Conservation (phyloP, 2,329 filamentous ascomycete species). For the Cladosporium sp. region DNA sequence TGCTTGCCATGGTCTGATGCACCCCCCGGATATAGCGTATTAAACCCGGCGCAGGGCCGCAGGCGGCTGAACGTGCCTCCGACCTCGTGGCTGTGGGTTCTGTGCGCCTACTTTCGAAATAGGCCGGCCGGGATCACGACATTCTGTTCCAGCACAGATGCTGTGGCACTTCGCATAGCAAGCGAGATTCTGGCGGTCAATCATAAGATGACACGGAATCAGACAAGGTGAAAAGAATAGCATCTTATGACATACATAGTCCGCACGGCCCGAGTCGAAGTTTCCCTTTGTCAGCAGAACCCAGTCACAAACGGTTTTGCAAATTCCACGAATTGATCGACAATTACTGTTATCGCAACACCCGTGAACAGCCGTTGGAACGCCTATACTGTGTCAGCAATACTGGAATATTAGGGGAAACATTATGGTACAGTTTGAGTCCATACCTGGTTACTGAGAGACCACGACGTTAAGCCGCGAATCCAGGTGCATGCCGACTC, state of each 20-base stretch:
- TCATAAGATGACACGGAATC: background rate
- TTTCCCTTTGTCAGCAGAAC: slow-evolving; percentile 4
- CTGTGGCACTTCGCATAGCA: background rate
- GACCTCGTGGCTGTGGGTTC: slow-evolving; percentile 1
- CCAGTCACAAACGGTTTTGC: background rate
- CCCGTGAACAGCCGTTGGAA: background rate
- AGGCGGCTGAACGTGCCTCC: slow-evolving; percentile 5
- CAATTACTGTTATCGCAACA: background rate
- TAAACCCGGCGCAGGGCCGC: slow-evolving; percentile 3
- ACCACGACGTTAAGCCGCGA: background rate
- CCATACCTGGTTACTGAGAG: too few species aligned
- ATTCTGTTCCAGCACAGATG: background rate
- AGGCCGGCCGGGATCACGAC: background rate
- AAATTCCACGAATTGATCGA: background rate
- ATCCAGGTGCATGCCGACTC: slow-evolving; percentile 74
- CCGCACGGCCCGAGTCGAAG: background rate
- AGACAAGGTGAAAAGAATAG: background rate
- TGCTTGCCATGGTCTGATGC: background rate
- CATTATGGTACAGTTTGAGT: background rate
- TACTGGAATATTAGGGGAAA: background rate
- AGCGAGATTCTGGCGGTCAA: background rate
- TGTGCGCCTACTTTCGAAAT: background rate
- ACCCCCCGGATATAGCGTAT: background rate
- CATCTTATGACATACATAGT: background rate
- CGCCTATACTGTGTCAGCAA: background rate